Evolutionary conservation across 1,139 yeast genomes (phyloP).

Genomic region (Taphrina deformans): DNA sequence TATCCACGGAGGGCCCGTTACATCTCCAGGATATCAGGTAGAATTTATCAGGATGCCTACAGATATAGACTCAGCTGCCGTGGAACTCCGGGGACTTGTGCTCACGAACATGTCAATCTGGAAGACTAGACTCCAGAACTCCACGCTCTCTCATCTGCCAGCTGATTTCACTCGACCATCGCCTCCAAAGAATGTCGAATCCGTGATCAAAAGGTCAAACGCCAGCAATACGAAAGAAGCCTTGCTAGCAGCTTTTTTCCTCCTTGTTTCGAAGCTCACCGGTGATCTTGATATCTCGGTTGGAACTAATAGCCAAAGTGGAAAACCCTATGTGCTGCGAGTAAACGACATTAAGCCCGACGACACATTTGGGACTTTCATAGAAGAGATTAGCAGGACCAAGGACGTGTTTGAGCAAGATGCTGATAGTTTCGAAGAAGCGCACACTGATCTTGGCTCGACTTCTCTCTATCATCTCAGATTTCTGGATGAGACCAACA

Average conservation of each 20-base stretch:
- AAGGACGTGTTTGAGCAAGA: neutral
- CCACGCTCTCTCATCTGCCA: slow-evolving; percentile 83
- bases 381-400: neutral
- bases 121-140: slow-evolving; percentile 59
- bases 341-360: slow-evolving; percentile 52
- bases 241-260: slow-evolving; percentile 64
- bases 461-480: slow-evolving; percentile 6
- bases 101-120: slow-evolving; percentile 7
- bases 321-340: slow-evolving; percentile 42
- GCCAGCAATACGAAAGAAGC: slow-evolving; percentile 30
- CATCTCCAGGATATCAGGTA: neutral
- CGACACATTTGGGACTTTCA: neutral
- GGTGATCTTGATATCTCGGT: slow-evolving; percentile 94
- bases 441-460: neutral
- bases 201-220: slow-evolving; percentile 42
- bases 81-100: neutral
- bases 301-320: slow-evolving; percentile 59
- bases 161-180: slow-evolving; percentile 80
- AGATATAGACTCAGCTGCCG: too few relatives aligned
- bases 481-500: neutral
- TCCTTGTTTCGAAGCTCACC: slow-evolving; percentile 73
- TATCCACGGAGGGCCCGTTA: neutral
- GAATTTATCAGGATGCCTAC: too few relatives aligned
- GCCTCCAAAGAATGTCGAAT: slow-evolving; percentile 65
- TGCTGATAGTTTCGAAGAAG: neutral